Evolutionary conservation across 352 stramenopile genomes (phyloP), one percentile per base, ranked within the genome.

Genomic region (Phytopythium helicoides): DNA sequence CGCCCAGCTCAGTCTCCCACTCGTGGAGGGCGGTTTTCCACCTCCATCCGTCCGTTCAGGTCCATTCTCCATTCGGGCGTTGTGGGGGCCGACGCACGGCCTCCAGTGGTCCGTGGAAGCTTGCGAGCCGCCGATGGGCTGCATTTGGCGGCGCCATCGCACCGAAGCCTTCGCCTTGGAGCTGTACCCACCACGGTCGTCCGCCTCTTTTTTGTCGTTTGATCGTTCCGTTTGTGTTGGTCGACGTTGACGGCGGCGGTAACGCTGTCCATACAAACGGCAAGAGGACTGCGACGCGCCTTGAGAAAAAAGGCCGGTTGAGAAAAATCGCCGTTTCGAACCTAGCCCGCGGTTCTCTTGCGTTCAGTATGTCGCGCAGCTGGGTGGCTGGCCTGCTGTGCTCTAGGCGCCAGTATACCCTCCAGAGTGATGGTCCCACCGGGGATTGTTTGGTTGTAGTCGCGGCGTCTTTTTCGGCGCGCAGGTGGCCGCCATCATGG

Each of bases 151-250:
- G 5, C 5, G 28, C 9, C 5, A 9, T 33, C 28, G 28, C 28
- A n/a, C n/a, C n/a, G n/a, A n/a, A n/a, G n/a, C n/a, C n/a, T n/a
- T n/a, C n/a, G n/a, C n/a, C n/a, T n/a, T n/a, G n/a, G n/a, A n/a
- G 25, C 44, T 10, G 44, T 50, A 50, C 44, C 44, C 44, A 50
- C 23, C 44, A 47, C 41, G 15, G 31, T 15, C 25, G 10, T 1
- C 47, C 41, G 47, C n/a, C 47, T 44, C 31, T 53, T 53, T 35
- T 53, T 22, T 53, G 47, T 53, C 47, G 47, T 53, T 33, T 8
- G 21, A 22, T 53, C 28, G 9, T 44, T 22, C 22, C 23, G 38
- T 44, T 44, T 25, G 38, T 11, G 38, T 23, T 44, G 38, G 38
- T 44, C 38, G 38, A 44, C 15, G 35, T 34, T 35, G 42, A 49